These are phyloP conservation scores for Xylaria longipes DNA, from an alignment of 495 filamentous ascomycete species.

Conservation along the genomic window DNA sequence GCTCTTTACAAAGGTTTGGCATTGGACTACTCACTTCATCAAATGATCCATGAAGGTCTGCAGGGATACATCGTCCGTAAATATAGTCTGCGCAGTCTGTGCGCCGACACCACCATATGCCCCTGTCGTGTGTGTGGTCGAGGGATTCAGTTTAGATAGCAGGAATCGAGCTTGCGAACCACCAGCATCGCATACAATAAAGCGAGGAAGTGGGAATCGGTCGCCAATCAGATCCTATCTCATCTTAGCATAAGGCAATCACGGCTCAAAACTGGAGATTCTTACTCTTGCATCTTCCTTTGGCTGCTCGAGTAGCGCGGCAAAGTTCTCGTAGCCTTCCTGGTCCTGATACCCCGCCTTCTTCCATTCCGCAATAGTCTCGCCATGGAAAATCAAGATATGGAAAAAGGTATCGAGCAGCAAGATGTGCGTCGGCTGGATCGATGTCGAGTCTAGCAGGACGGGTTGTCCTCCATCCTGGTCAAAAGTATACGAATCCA, in stretches of 20 bases:
- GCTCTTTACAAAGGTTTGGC: background rate
- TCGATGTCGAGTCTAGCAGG: constrained; percentile 92
- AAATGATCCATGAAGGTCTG: constrained; percentile 99
- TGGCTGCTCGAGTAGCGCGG: constrained; percentile 84
- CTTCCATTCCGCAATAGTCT: constrained; percentile 97
- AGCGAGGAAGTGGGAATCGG: constrained; percentile 95
- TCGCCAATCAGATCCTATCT: constrained; percentile 93
- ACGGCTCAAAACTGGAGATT: constrained; percentile 6
- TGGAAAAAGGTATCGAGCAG: constrained; percentile 99
- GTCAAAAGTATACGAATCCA: constrained; percentile 97
- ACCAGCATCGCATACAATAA: constrained; percentile 98
- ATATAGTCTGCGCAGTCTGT: constrained; percentile 96
- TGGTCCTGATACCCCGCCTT: constrained; percentile 98
- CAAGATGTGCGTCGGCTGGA: constrained; percentile 92
- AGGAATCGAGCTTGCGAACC: constrained; percentile 98
- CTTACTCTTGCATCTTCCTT: constrained; percentile 95
- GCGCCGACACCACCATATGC: constrained; percentile 85
- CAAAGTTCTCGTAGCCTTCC: constrained; percentile 98
- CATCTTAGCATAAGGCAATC: constrained; percentile 25
- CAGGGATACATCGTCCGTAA: constrained; percentile 97
- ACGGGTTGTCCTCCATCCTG: constrained; percentile 91
- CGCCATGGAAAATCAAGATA: constrained; percentile 98
- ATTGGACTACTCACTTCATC: constrained; percentile 80
- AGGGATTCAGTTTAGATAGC: constrained; percentile 96
- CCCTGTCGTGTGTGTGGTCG: constrained; percentile 94